These are phyloP conservation scores for Hymenoscyphus albidus DNA, from an alignment of 2,329 filamentous ascomycete genomes.

Conservation along the genomic window DNA sequence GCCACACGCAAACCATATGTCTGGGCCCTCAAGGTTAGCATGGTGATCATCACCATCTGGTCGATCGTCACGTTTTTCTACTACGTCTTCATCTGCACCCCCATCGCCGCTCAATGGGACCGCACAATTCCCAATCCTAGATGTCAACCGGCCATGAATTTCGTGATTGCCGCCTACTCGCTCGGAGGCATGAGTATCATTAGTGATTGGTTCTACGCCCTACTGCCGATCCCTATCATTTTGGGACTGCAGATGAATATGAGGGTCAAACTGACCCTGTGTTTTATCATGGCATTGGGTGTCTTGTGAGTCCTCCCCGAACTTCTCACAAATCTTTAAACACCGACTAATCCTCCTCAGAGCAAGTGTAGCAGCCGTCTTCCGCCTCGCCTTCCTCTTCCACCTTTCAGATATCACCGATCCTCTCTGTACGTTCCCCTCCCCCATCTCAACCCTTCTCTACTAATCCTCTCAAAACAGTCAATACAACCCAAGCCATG, in stretches of 20 bases:
- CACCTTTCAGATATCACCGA: neutral
- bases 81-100: constrained; percentile 24
- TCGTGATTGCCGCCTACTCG: neutral
- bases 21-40: constrained; percentile 45
- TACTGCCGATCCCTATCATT: neutral
- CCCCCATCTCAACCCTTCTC: neutral
- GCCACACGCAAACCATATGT: constrained; percentile 44
- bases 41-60: constrained; percentile 47
- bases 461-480: neutral
- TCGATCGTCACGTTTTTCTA: constrained; percentile 45
- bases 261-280: neutral
- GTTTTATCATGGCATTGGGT: neutral
- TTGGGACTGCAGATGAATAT: neutral
- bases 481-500: constrained; percentile 48
- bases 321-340: neutral
- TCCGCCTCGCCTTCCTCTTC: neutral
- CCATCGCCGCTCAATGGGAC: constrained; percentile 48
- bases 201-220: neutral
- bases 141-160: neutral
- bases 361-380: neutral
- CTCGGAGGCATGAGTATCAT: neutral
- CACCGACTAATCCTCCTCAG: neutral
- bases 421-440: neutral
- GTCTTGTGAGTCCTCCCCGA: neutral
- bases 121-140: neutral